These are phyloP conservation scores for Arctium lappa DNA, from an alignment of 129 eudicot species.

Conservation along the genomic window DNA sequence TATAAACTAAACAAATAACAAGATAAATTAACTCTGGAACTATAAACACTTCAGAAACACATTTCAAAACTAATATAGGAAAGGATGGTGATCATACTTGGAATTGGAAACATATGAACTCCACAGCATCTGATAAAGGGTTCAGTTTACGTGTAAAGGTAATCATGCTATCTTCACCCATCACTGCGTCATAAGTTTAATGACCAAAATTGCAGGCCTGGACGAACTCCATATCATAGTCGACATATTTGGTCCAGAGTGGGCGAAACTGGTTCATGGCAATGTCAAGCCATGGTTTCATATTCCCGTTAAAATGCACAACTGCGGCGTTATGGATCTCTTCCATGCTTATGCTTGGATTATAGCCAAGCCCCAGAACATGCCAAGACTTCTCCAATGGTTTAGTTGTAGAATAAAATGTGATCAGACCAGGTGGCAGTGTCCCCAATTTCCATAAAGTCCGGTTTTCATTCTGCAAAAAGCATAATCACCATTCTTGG, in stretches of 20 bases:
- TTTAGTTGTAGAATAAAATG: slow-evolving; percentile 86
- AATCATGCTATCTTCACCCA: slow-evolving; percentile 32
- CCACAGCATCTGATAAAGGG: slow-evolving; percentile 20
- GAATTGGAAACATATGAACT: slow-evolving; percentile 23
- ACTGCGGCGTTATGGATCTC: slow-evolving; percentile 85
- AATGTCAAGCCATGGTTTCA: slow-evolving; percentile 93
- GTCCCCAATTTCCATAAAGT: slow-evolving; percentile 90
- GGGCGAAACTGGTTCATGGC: slow-evolving; percentile 85
- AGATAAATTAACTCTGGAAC: slow-evolving; percentile 18
- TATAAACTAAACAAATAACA: slow-evolving; percentile 18
- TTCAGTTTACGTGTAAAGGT: slow-evolving; percentile 42
- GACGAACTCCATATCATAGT: slow-evolving; percentile 73
- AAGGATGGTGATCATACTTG: slow-evolving; percentile 38
- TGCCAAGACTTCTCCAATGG: slow-evolving; percentile 95
- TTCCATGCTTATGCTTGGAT: slow-evolving; percentile 82
- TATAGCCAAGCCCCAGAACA: slow-evolving; percentile 87
- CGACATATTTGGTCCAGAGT: slow-evolving; percentile 82
- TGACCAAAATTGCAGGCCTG: slow-evolving; percentile 83
- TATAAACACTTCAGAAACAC: slow-evolving; percentile 44
- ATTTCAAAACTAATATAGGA: slow-evolving; percentile 29
- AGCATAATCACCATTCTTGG: slow-evolving; percentile 8
- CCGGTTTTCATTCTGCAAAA: slow-evolving; percentile 82
- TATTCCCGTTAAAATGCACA: slow-evolving; percentile 83
- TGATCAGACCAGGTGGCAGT: slow-evolving; percentile 82
- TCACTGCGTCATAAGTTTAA: slow-evolving; percentile 14